These are phyloP conservation scores for Phlegmacium glaucopus DNA, from an alignment of 768 basidiomycete genomes.

Conservation along the genomic window DNA sequence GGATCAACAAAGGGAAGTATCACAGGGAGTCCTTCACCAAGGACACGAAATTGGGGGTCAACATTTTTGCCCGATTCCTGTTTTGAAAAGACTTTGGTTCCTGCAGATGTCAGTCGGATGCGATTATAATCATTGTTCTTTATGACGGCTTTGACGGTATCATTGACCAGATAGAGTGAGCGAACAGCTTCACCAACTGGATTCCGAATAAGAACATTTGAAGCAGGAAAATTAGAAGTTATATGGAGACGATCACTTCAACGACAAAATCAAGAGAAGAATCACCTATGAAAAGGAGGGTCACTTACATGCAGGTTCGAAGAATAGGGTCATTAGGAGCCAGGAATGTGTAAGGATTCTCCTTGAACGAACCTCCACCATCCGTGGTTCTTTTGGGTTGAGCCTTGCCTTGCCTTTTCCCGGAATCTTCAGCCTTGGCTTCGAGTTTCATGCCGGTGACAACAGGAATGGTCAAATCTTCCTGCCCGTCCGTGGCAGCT, in stretches of 20 bases:
- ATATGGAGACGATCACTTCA: slow-evolving; percentile 72
- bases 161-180: slow-evolving; percentile 86
- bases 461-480: slow-evolving; percentile 2
- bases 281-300: neutral
- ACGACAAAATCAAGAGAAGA: neutral
- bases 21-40: slow-evolving; percentile 82
- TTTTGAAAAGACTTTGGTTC: slow-evolving; percentile 89
- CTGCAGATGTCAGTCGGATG: slow-evolving; percentile 86
- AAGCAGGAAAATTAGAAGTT: slow-evolving; percentile 62
- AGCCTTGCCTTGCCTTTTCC: slow-evolving; percentile 2
- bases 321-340: slow-evolving; percentile 68
- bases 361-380: slow-evolving; percentile 59
- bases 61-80: slow-evolving; percentile 72
- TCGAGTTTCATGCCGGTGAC: slow-evolving; percentile 1
- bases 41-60: slow-evolving; percentile 67
- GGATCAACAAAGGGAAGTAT: slow-evolving; percentile 80
- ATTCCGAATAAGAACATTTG: slow-evolving; percentile 85
- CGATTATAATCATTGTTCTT: slow-evolving; percentile 78
- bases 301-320: slow-evolving; percentile 65
- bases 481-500: slow-evolving; percentile 14
- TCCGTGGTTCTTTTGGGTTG: slow-evolving; percentile 11
- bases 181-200: slow-evolving; percentile 67
- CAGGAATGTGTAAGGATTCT: slow-evolving; percentile 89
- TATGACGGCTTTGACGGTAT: slow-evolving; percentile 78
- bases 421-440: neutral